phyloP scores from a whole-genome alignment of 768 basidiomycete genomes.

The Cubamyces sp. region DNA sequence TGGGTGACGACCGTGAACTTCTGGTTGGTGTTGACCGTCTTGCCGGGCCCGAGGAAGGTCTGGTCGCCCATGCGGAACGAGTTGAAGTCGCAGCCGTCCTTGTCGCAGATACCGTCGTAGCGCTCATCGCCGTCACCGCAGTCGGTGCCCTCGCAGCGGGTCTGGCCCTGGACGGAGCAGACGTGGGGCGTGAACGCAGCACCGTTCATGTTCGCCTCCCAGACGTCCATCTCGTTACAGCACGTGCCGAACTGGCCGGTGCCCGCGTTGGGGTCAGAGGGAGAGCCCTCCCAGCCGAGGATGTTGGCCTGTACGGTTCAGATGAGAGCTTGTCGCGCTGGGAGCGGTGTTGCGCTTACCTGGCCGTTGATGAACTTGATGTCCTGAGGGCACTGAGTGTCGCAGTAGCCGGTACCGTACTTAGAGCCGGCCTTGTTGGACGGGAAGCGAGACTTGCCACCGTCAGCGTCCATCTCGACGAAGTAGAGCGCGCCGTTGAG shows the following conservation, averaged over 20 bases:
- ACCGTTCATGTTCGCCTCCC: slow-evolving; percentile 40
- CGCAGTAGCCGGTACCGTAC: slow-evolving; percentile 70
- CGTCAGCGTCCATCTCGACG: slow-evolving; percentile 61
- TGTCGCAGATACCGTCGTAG: slow-evolving; percentile 53
- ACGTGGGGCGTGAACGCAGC: slow-evolving; percentile 36
- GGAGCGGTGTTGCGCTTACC: slow-evolving; percentile 35
- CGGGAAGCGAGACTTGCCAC: slow-evolving; percentile 52
- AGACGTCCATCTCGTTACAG: slow-evolving; percentile 42
- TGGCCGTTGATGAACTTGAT: slow-evolving; percentile 63
- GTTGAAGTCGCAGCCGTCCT: slow-evolving; percentile 67
- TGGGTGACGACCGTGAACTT: slow-evolving; percentile 64
- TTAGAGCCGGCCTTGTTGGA: slow-evolving; percentile 62
- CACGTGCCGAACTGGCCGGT: slow-evolving; percentile 36
- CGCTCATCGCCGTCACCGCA: slow-evolving; percentile 41
- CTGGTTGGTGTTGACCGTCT: slow-evolving; percentile 53
- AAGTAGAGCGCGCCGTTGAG: slow-evolving; percentile 68
- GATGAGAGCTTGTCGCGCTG: slow-evolving; percentile 17
- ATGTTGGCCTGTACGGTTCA: slow-evolving; percentile 36
- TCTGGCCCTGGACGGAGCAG: slow-evolving; percentile 46
- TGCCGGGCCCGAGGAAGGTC: slow-evolving; percentile 51
- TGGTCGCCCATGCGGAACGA: slow-evolving; percentile 57
- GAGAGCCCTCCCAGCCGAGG: slow-evolving; percentile 31
- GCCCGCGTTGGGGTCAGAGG: slow-evolving; percentile 34
- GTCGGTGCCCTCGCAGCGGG: slow-evolving; percentile 48
- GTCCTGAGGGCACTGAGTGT: slow-evolving; percentile 62